A percentile compares a stretch with the other conserved stretches of the same genome.
Conservation (phyloP, 768 basidiomycete genomes). For the Kwoniella europaea region DNA sequence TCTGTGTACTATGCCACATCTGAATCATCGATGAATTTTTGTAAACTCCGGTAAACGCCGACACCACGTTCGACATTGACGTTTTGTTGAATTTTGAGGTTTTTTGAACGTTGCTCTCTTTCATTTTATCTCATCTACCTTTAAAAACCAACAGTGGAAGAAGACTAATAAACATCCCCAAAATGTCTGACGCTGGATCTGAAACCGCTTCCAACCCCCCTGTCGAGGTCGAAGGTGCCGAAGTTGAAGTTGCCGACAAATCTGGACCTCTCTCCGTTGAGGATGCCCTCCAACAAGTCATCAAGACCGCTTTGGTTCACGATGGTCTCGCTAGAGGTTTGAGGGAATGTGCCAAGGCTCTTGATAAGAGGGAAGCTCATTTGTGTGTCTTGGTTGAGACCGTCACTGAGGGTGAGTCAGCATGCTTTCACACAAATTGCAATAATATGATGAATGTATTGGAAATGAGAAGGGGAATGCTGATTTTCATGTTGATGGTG, state of each 20-base stretch:
- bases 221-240: conserved; percentile 67
- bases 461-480: background rate
- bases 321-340: conserved; percentile 98
- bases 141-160: conserved; percentile 48
- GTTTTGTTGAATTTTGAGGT: conserved; percentile 1
- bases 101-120: background rate
- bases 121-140: conserved; percentile 10
- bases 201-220: conserved; percentile 57
- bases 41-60: conserved; percentile 42
- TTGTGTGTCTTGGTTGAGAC: conserved; percentile 99
- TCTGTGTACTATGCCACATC: conserved; percentile 13
- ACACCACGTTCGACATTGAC: background rate
- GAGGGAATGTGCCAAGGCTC: conserved; percentile 94
- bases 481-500: conserved; percentile 5
- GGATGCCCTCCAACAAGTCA: conserved; percentile 84
- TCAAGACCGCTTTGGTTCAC: conserved; percentile 98
- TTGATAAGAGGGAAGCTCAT: conserved; percentile 98
- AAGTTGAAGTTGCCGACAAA: conserved; percentile 87
- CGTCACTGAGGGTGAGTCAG: conserved; percentile 75
- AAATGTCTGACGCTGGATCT: conserved; percentile 60
- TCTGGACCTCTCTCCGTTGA: conserved; percentile 89
- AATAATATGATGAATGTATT: no score
- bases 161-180: conserved; percentile 42
- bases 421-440: background rate
- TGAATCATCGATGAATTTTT: background rate